Percentiles rank a stretch among this genome's conserved stretches.
Evolutionary conservation across 305 asterid species (phyloP).

Genomic region (Striga hermonthica): DNA sequence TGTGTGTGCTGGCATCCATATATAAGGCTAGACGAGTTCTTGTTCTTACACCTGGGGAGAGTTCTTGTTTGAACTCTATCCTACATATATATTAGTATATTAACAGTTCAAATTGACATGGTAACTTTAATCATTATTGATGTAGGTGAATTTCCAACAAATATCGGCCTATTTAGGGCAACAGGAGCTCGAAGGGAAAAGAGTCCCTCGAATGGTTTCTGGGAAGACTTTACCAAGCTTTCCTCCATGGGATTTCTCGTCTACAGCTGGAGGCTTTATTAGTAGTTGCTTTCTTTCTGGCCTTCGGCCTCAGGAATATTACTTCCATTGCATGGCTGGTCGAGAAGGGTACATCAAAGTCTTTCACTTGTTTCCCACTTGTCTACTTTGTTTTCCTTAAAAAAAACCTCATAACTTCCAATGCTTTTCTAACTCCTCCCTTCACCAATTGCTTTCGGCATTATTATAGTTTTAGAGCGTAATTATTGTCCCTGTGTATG

Average conservation of each 20-base stretch:
- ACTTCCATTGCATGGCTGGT: constrained; percentile 99
- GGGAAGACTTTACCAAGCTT: constrained; percentile 95
- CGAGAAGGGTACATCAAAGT: constrained; percentile 81
- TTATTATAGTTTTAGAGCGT: constrained; percentile 18
- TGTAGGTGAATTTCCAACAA: constrained; percentile 94
- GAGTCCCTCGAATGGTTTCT: constrained; percentile 98
- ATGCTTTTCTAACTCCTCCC: no score
- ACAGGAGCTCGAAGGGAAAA: constrained; percentile 97
- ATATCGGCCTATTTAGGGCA: constrained; percentile 95
- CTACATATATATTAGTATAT: no score
- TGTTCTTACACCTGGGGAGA: no score
- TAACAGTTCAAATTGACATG: constrained; percentile 1
- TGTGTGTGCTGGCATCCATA: no score
- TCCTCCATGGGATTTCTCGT: constrained; percentile 93
- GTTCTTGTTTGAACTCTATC: no score
- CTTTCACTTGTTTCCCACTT: no score
- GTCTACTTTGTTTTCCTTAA: no score
- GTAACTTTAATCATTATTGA: constrained; percentile 26
- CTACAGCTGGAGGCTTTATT: constrained; percentile 96
- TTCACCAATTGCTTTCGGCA: no score
- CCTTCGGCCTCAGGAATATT: constrained; percentile 95
- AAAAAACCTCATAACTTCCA: no score
- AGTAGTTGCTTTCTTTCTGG: constrained; percentile 96
- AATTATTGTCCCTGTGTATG: no score
- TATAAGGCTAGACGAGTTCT: no score